Conservation (phyloP, 768 basidiomycete species). For the Rickenella mellea region DNA sequence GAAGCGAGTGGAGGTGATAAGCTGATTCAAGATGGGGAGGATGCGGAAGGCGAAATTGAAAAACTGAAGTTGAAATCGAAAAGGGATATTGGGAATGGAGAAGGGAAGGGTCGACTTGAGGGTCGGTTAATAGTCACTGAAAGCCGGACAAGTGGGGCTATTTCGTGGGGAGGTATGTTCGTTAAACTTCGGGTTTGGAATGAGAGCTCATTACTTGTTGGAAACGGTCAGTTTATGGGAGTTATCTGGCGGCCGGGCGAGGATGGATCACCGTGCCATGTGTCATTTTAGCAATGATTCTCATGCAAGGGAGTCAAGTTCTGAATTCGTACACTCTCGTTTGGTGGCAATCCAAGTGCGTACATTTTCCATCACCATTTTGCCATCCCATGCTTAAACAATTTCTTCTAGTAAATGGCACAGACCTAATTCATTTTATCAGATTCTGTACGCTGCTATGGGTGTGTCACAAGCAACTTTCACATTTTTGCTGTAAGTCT, state of each 20-base stretch:
- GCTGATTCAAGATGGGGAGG: too few species aligned
- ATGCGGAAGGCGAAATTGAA: constrained; percentile 22
- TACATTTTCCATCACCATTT: constrained; percentile 1
- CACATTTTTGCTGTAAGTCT: constrained; percentile 46
- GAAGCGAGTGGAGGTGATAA: too few species aligned
- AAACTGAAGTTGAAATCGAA: constrained; percentile 29
- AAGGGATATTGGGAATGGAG: constrained; percentile 22
- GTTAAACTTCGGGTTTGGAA: neutral
- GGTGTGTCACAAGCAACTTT: constrained; percentile 49
- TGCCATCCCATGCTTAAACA: neutral
- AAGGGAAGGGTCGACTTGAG: constrained; percentile 54
- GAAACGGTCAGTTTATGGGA: constrained; percentile 40
- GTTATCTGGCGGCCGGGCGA: constrained; percentile 48
- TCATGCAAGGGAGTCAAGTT: constrained; percentile 56
- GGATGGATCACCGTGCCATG: constrained; percentile 41
- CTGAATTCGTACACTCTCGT: constrained; percentile 60
- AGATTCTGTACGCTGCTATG: constrained; percentile 51
- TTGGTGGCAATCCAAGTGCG: constrained; percentile 62
- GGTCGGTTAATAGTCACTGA: constrained; percentile 61
- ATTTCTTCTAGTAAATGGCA: constrained; percentile 29
- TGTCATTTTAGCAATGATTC: constrained; percentile 35
- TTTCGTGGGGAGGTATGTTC: constrained; percentile 35
- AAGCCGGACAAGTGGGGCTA: constrained; percentile 54
- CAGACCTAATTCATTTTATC: constrained; percentile 48
- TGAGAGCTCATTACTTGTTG: neutral